phyloP scores from a whole-genome alignment of 768 basidiomycete genomes.

The Tephrocybe sp. region DNA sequence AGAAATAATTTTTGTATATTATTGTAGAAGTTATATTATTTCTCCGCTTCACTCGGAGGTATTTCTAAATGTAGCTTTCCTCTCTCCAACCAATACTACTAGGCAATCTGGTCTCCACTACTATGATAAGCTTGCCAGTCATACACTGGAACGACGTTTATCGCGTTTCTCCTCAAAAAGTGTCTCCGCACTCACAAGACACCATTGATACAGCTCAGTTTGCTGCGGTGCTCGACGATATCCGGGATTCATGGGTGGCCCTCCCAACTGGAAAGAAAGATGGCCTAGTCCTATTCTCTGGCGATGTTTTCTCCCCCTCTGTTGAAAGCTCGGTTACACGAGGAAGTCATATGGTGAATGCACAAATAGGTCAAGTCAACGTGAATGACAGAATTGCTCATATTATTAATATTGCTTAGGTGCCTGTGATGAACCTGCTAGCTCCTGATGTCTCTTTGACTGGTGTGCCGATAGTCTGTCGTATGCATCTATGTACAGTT shows the following conservation, averaged over 20 bases:
- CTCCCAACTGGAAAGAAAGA: conserved; percentile 52
- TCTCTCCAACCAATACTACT: not conserved
- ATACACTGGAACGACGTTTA: conserved; percentile 86
- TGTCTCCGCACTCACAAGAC: conserved; percentile 46
- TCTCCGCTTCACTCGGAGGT: too few species aligned
- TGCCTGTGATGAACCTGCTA: conserved; percentile 82
- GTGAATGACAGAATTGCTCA: not conserved
- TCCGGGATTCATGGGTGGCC: conserved; percentile 58
- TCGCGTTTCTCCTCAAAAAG: conserved; percentile 75
- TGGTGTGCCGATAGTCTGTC: conserved; percentile 46
- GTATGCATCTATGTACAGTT: too few species aligned
- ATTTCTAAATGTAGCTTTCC: not conserved
- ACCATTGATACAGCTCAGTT: conserved; percentile 91
- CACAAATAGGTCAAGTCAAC: not conserved
- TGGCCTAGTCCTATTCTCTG: conserved; percentile 84
- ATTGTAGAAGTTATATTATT: conserved; percentile 20
- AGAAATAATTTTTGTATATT: conserved; percentile 80
- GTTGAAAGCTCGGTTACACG: conserved; percentile 86
- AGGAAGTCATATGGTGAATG: conserved; percentile 83
- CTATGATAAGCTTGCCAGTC: conserved; percentile 36
- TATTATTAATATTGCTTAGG: conserved; percentile 46
- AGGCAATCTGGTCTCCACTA: not conserved
- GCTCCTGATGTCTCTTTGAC: conserved; percentile 79
- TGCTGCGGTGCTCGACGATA: conserved; percentile 63
- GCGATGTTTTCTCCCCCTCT: conserved; percentile 86